Percentiles rank a stretch among this genome's conserved stretches.
Conservation (phyloP, 202 grass and related monocot genomes). For the Schoenoplectus tabernaemontani region DNA sequence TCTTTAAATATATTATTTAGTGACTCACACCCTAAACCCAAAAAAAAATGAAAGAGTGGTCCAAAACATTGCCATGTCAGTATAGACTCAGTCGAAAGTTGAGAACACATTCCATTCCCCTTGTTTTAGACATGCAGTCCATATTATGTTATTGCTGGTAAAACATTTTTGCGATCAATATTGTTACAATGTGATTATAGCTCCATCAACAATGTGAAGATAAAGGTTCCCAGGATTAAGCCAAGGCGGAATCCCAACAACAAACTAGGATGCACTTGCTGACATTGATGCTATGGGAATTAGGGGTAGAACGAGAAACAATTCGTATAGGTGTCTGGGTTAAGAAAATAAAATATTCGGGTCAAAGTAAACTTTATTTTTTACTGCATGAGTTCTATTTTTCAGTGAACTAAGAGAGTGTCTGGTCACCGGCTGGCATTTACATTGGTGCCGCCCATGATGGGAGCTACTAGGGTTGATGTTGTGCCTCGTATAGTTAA, state of each 20-base stretch:
- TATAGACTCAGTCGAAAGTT: neutral
- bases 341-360: no score
- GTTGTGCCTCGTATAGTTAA: slow-evolving; percentile 88
- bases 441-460: no score
- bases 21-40: neutral
- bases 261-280: slow-evolving; percentile 98
- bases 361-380: no score
- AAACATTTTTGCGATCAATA: neutral
- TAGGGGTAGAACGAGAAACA: no score
- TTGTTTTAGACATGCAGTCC: neutral
- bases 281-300: slow-evolving; percentile 90
- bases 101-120: neutral
- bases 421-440: no score
- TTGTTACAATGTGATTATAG: slow-evolving; percentile 41
- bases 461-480: slow-evolving; percentile 91
- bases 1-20: neutral
- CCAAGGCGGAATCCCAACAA: slow-evolving; percentile 90
- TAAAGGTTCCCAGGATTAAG: slow-evolving; percentile 91
- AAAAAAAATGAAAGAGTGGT: neutral
- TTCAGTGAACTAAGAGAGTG: no score
- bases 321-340: no score
- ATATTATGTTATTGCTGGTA: neutral
- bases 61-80: neutral
- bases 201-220: slow-evolving; percentile 99
- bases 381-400: no score